A percentile compares a stretch with the other conserved stretches of the same genome.
phyloP scores from a whole-genome alignment of 2,329 filamentous ascomycete genomes.

The Claviceps humidiphila region DNA sequence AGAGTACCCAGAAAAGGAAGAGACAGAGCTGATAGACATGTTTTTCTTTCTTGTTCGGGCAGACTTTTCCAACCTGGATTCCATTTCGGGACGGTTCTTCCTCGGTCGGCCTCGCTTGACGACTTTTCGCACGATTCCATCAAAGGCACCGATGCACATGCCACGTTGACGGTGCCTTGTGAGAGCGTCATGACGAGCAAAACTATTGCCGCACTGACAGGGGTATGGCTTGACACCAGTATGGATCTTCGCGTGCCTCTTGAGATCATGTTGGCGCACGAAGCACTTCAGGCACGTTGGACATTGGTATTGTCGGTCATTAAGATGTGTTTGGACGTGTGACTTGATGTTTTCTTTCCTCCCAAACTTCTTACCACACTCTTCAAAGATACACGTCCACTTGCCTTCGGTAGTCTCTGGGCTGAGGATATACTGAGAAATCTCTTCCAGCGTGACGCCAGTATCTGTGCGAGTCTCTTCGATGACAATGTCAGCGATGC shows the following conservation, averaged over 20 bases:
- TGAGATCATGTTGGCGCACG: conserved; percentile 91
- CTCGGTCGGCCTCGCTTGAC: conserved; percentile 51
- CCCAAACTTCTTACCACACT: conserved; percentile 84
- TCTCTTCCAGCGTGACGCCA: conserved; percentile 77
- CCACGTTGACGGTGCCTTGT: conserved; percentile 89
- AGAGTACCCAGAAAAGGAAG: conserved; percentile 43
- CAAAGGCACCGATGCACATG: conserved; percentile 92
- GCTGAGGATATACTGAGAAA: conserved; percentile 58
- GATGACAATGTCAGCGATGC: conserved; percentile 49
- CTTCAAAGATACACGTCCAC: conserved; percentile 64
- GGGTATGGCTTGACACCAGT: conserved; percentile 91
- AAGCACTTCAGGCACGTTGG: conserved; percentile 91
- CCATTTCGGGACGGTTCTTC: conserved; percentile 46
- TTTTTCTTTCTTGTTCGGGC: conserved; percentile 42
- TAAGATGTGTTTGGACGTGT: conserved; percentile 94
- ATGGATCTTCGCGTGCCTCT: conserved; percentile 95
- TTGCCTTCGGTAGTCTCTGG: conserved; percentile 63
- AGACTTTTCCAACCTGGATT: conserved; percentile 44
- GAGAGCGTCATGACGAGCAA: conserved; percentile 87
- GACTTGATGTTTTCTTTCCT: conserved; percentile 98
- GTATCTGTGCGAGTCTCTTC: conserved; percentile 60
- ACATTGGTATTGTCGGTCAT: conserved; percentile 90
- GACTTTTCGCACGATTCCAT: conserved; percentile 52
- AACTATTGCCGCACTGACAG: conserved; percentile 87
- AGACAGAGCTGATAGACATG: conserved; percentile 32